Conservation (phyloP, 148 eudicot species). For the Tetragonia tetragonoides region DNA sequence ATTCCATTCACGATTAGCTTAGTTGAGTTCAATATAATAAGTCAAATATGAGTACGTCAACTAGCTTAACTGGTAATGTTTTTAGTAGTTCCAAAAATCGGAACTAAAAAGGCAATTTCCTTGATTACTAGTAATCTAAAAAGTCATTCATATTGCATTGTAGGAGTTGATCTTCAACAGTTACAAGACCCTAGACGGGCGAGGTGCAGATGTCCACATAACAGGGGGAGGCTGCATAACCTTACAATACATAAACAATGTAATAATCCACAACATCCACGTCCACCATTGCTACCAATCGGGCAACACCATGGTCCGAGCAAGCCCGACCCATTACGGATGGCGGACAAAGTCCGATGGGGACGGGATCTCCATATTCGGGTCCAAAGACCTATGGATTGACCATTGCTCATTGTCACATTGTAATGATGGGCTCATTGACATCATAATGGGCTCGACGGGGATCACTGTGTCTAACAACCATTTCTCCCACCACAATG, state of each 20-base stretch:
- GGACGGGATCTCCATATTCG: conserved; percentile 86
- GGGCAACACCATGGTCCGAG: conserved; percentile 69
- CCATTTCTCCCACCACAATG: conserved; percentile 80
- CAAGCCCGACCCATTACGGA: conserved; percentile 83
- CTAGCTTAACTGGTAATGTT: too few relatives aligned
- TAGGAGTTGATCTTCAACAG: conserved; percentile 80
- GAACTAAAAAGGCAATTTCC: too few relatives aligned
- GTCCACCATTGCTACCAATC: conserved; percentile 75
- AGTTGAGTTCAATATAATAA: too few relatives aligned
- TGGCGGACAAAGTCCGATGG: conserved; percentile 63
- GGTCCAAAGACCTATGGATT: conserved; percentile 74
- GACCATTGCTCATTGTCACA: conserved; percentile 83
- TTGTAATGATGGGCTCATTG: conserved; percentile 81
- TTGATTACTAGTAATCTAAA: too few relatives aligned
- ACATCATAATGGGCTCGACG: conserved; percentile 83
- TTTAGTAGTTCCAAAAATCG: too few relatives aligned
- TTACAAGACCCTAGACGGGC: conserved; percentile 79
- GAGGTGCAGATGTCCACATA: conserved; percentile 75
- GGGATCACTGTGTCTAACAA: conserved; percentile 79
- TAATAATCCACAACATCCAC: conserved; percentile 79
- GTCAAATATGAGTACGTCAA: too few relatives aligned
- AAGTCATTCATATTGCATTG: neutral
- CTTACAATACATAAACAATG: conserved; percentile 64
- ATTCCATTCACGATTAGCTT: too few relatives aligned
- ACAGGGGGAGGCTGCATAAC: conserved; percentile 91